These are phyloP conservation scores for Epichloe baconii DNA, from an alignment of 2,329 filamentous ascomycete genomes.

Conservation along the genomic window DNA sequence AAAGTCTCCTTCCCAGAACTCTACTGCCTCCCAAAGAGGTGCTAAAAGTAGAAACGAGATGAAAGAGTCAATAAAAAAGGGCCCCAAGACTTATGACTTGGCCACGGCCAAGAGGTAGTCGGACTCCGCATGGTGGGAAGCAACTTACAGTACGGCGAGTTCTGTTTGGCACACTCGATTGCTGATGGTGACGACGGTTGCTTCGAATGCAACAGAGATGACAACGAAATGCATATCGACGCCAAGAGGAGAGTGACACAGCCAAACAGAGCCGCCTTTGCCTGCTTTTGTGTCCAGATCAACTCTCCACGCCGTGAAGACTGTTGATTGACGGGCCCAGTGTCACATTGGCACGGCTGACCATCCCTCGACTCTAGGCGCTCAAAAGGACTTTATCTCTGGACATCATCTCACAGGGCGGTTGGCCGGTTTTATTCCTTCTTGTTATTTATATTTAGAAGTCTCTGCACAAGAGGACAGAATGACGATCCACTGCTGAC, in stretches of 20 bases:
- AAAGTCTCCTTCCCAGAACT: conserved; percentile 3
- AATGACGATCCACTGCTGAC: too few species aligned
- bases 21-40: conserved; percentile 2
- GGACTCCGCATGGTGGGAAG: too few species aligned
- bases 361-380: not conserved
- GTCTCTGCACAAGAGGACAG: too few species aligned
- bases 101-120: too few species aligned
- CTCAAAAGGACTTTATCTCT: not conserved
- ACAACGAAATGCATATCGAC: not conserved
- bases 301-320: not conserved
- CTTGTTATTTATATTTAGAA: not conserved
- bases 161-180: not conserved
- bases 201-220: not conserved
- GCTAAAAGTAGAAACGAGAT: not conserved
- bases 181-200: not conserved
- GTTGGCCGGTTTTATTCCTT: not conserved
- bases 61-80: not conserved
- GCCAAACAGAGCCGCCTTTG: not conserved
- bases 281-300: not conserved
- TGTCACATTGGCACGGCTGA: not conserved
- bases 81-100: too few species aligned
- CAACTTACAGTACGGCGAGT: not conserved
- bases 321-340: not conserved
- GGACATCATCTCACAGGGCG: not conserved
- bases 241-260: not conserved